A percentile compares a stretch with the other conserved stretches of the same genome.
phyloP scores from a whole-genome alignment of 306 rosid genomes.

The Trifolium subterraneum region DNA sequence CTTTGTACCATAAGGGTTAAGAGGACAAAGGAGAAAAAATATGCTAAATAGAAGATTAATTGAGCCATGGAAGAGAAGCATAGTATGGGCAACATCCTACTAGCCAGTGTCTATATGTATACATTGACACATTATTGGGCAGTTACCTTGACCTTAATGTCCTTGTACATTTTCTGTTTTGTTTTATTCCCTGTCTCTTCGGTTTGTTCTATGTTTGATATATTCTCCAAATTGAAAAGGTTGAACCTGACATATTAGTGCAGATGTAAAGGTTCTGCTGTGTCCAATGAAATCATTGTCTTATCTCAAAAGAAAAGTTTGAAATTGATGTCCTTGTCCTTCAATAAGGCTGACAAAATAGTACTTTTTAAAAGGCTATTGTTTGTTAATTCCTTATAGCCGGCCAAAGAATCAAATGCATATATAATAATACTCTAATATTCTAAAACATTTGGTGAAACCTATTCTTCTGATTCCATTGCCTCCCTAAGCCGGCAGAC shows the following conservation, averaged over 20 bases:
- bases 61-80: conserved; percentile 11
- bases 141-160: not conserved
- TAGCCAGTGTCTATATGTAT: conserved; percentile 15
- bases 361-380: not conserved
- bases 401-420: not conserved
- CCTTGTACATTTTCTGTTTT: not conserved
- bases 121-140: not conserved
- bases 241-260: not conserved
- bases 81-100: not conserved
- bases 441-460: no score
- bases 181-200: not conserved
- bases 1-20: not conserved
- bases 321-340: not conserved
- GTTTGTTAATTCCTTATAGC: not conserved
- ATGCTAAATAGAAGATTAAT: not conserved
- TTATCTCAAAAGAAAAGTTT: not conserved
- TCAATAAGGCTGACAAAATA: not conserved
- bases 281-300: conserved; percentile 12
- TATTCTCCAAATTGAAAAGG: not conserved
- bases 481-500: not conserved
- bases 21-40: conserved; percentile 8
- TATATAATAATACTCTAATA: no score
- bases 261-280: not conserved
- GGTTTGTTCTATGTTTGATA: not conserved
- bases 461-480: not conserved